phyloP scores from a whole-genome alignment of 2,329 filamentous ascomycete species.

The Microdochium nivale region DNA sequence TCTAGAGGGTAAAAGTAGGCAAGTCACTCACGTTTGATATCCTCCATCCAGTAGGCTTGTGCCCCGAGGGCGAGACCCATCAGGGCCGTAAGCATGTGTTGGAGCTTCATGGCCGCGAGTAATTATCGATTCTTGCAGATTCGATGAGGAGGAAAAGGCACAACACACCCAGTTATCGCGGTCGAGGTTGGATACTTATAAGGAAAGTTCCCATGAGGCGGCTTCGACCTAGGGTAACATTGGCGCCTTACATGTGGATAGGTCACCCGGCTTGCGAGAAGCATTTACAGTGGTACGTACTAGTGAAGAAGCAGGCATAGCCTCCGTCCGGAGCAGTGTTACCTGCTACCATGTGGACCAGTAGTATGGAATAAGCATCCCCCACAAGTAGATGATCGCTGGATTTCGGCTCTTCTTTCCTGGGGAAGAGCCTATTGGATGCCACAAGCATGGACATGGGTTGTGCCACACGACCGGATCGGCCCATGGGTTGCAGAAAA shows the following conservation, averaged over 20 bases:
- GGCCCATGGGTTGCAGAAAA: neutral
- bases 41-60: conserved; percentile 22
- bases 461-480: neutral
- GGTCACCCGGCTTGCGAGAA: neutral
- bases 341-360: neutral
- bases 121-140: neutral
- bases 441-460: neutral
- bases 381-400: neutral
- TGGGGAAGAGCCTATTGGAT: neutral
- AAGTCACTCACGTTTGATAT: conserved; percentile 10
- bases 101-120: neutral
- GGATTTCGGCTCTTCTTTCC: neutral
- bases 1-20: neutral
- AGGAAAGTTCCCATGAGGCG: conserved; percentile 11
- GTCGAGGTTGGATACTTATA: neutral
- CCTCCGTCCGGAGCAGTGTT: neutral
- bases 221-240: neutral
- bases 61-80: conserved; percentile 18
- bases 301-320: neutral
- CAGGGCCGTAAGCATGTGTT: conserved; percentile 15
- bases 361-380: neutral
- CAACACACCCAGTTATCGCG: neutral
- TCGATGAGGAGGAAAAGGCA: neutral
- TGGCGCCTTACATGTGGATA: neutral
- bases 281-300: neutral